Evolutionary conservation across 768 basidiomycete species (phyloP).

Genomic region (Amanita subjunquillea): DNA sequence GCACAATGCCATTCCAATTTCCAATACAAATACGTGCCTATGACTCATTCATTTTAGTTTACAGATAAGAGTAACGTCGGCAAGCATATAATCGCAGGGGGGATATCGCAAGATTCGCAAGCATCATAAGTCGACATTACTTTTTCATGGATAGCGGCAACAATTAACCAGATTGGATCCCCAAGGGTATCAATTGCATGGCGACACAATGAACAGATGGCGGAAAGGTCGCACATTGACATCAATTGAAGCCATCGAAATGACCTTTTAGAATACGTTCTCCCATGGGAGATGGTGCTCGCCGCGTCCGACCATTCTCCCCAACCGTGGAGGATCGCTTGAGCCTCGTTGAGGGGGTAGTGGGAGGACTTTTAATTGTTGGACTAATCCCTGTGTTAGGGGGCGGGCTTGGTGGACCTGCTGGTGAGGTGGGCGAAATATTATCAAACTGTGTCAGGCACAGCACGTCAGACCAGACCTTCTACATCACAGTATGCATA

Average conservation of each 20-base stretch:
- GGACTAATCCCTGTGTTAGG: slow-evolving; percentile 42
- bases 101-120: no score
- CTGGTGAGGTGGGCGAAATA: slow-evolving; percentile 16
- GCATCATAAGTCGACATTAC: no score
- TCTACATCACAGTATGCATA: slow-evolving; percentile 18
- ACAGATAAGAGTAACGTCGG: no score
- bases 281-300: slow-evolving; percentile 83
- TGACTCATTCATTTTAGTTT: no score
- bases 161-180: neutral
- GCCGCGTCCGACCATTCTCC: slow-evolving; percentile 36
- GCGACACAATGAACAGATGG: neutral
- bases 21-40: no score
- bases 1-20: no score
- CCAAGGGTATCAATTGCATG: neutral
- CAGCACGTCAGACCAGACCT: slow-evolving; percentile 7
- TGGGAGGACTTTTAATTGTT: slow-evolving; percentile 17
- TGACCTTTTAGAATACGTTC: slow-evolving; percentile 87
- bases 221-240: neutral
- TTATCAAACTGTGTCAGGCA: slow-evolving; percentile 20
- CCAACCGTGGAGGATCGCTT: slow-evolving; percentile 57
- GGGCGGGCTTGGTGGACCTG: slow-evolving; percentile 33
- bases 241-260: slow-evolving; percentile 79
- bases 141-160: neutral
- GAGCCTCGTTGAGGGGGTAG: slow-evolving; percentile 23
- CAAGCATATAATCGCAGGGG: no score